Base-by-base conservation (phyloP, 257 asterid genomes). In the Petunia axillaris region DNA sequence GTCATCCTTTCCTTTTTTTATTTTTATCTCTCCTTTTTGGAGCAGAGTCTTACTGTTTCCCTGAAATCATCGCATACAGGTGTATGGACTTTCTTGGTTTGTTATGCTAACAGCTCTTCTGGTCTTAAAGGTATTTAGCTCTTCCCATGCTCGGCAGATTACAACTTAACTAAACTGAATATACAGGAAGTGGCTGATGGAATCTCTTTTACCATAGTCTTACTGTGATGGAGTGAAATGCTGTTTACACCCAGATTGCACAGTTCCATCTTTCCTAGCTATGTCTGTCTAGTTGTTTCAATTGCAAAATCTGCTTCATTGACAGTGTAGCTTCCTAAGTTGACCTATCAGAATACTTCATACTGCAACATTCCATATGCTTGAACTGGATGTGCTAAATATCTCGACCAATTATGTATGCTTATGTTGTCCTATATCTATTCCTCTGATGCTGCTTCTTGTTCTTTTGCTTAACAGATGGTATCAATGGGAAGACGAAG, bases 11-110 rank as follows among this genome's bases (percentile, higher is more conserved):
- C 48, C 37, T 77, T 62, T 35, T 16, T 40, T 15, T 3, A 79
- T 35, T 25, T 37, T 8, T 76, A n/a, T 58, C 76, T 84, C 68
- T 54, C 75, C 67, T 37, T 36, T 60, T 16, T 85, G 64, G 83
- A 85, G 55, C 58, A 81, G 44, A 36, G 78, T 79, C 77, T 64
- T 65, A 57, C 15, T 4, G 64, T 55, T 84, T 85, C 58, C 81
- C 75, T 66, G 38, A 78, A 79, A 73, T 81, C 62, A 70, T 85
- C 68, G 63, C 64, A 37, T 1, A 64, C 85, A 95, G 99, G 98
- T 96, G 64, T 96, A 94, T 83, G 99, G 98, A 80, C 90, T 96
- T 79, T 94, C 99, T 74, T 96, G 98, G 99, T 92, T 93, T 80
- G 98, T 94, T 83, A 91, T 96, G 98, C 85, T 80, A 60, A 84